These are phyloP conservation scores for Suzukiozyma palmioleophila DNA, from an alignment of 1,139 yeast genomes.

Conservation along the genomic window DNA sequence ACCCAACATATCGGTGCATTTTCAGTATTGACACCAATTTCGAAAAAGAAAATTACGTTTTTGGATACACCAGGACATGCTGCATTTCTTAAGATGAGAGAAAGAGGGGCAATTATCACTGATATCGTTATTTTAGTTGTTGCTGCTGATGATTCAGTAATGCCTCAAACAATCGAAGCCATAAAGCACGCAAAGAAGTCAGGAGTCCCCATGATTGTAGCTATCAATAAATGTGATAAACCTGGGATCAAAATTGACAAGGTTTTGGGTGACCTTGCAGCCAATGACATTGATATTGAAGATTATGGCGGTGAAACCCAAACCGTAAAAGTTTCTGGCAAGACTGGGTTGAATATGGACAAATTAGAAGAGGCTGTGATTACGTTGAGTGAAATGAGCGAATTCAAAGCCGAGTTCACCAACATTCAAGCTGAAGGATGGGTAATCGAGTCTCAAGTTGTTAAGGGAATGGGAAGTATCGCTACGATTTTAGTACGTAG, in stretches of 20 bases:
- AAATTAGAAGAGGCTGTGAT: slow-evolving; percentile 85
- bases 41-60: slow-evolving; percentile 77
- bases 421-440: slow-evolving; percentile 74
- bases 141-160: slow-evolving; percentile 97
- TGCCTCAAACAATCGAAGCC: slow-evolving; percentile 97
- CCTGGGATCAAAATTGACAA: slow-evolving; percentile 67
- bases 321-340: slow-evolving; percentile 82
- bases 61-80: slow-evolving; percentile 99
- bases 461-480: slow-evolving; percentile 79
- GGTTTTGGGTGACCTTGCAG: slow-evolving; percentile 73
- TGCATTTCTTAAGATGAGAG: slow-evolving; percentile 93
- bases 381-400: slow-evolving; percentile 78
- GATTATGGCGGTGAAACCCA: slow-evolving; percentile 96
- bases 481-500: slow-evolving; percentile 82
- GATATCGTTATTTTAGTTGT: slow-evolving; percentile 91
- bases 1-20: slow-evolving; percentile 99
- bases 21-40: slow-evolving; percentile 70
- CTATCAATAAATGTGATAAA: slow-evolving; percentile 88
- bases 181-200: slow-evolving; percentile 86
- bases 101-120: slow-evolving; percentile 91
- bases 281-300: slow-evolving; percentile 79
- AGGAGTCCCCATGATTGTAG: slow-evolving; percentile 84
- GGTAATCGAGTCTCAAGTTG: slow-evolving; percentile 80
- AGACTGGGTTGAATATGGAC: slow-evolving; percentile 80
- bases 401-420: slow-evolving; percentile 61